Evolutionary conservation across 495 filamentous ascomycete species (phyloP).

Genomic region (Daldinia childiae): DNA sequence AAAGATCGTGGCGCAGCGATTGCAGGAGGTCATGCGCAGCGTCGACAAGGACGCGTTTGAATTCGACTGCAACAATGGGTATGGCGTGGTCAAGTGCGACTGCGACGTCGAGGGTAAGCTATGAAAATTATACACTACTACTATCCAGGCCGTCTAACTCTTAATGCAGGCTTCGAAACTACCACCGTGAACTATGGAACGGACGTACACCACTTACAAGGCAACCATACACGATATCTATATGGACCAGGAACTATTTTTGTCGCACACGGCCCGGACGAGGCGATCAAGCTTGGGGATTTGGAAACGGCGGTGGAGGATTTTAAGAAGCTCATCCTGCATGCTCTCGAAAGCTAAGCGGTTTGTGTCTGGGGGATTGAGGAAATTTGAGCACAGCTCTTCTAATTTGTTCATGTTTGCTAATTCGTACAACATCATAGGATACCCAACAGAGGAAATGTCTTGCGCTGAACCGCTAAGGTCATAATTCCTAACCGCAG

Average conservation of each 20-base stretch:
- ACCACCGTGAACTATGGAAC: slow-evolving; percentile 91
- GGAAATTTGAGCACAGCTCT: slow-evolving; percentile 15
- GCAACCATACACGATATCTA: slow-evolving; percentile 80
- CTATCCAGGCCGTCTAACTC: background rate
- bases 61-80: slow-evolving; percentile 66
- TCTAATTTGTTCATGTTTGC: slow-evolving; percentile 16
- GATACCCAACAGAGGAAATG: slow-evolving; percentile 27
- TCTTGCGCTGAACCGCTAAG: slow-evolving; percentile 3
- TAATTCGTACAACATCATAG: slow-evolving; percentile 36
- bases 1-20: slow-evolving; percentile 60
- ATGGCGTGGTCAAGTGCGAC: slow-evolving; percentile 79
- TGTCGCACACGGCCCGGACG: slow-evolving; percentile 87
- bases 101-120: slow-evolving; percentile 74
- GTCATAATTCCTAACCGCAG: background rate
- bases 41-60: slow-evolving; percentile 67
- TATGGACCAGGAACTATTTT: slow-evolving; percentile 91
- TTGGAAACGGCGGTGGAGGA: slow-evolving; percentile 74
- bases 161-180: slow-evolving; percentile 70
- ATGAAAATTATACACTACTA: background rate
- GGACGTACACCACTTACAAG: slow-evolving; percentile 80
- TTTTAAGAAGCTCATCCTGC: slow-evolving; percentile 74
- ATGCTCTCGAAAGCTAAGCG: slow-evolving; percentile 58
- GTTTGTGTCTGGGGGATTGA: slow-evolving; percentile 16
- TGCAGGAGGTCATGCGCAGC: slow-evolving; percentile 67
- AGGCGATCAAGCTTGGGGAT: slow-evolving; percentile 76